A percentile compares a stretch with the other conserved stretches of the same genome.
phyloP scores from a whole-genome alignment of 306 rosid genomes.

The Vigna hirtella region DNA sequence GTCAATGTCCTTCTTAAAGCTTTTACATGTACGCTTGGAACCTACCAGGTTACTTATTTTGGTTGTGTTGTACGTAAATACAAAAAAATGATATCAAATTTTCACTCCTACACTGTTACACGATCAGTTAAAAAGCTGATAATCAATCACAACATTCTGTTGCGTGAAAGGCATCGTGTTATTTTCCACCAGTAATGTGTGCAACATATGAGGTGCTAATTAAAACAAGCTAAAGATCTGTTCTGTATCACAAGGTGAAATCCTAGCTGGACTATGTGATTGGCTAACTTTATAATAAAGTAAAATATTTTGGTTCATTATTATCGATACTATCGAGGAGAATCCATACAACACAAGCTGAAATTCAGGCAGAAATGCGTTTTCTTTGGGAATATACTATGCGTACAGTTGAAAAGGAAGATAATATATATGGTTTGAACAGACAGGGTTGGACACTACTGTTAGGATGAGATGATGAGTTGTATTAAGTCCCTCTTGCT shows the following conservation, averaged over 20 bases:
- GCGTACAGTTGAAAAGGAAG: slow-evolving; percentile 2
- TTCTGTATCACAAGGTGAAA: slow-evolving; percentile 3
- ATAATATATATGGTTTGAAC: slow-evolving; percentile 45
- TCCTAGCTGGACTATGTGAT: slow-evolving; percentile 27
- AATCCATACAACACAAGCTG: slow-evolving; percentile 39
- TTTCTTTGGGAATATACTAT: slow-evolving; percentile 29
- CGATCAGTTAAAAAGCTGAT: slow-evolving; percentile 20
- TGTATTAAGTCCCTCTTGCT: slow-evolving; percentile 43
- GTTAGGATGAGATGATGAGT: slow-evolving; percentile 43
- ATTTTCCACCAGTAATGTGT: slow-evolving; percentile 14
- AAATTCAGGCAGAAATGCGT: slow-evolving; percentile 45
- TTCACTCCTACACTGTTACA: background rate
- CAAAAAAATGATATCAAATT: background rate
- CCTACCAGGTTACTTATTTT: background rate
- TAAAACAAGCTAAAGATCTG: slow-evolving; percentile 24
- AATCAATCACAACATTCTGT: background rate
- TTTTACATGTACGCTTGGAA: slow-evolving; percentile 24
- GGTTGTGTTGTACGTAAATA: background rate
- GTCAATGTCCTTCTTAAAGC: slow-evolving; percentile 6
- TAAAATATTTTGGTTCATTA: slow-evolving; percentile 7
- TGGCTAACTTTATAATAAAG: slow-evolving; percentile 15
- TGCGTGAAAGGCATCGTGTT: slow-evolving; percentile 17
- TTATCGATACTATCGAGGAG: slow-evolving; percentile 14
- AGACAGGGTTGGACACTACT: slow-evolving; percentile 54
- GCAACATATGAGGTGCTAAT: slow-evolving; percentile 21